Evolutionary conservation across 1,284 basidiomycete species (phyloP).

Genomic region (Hemileia vastatrix): DNA sequence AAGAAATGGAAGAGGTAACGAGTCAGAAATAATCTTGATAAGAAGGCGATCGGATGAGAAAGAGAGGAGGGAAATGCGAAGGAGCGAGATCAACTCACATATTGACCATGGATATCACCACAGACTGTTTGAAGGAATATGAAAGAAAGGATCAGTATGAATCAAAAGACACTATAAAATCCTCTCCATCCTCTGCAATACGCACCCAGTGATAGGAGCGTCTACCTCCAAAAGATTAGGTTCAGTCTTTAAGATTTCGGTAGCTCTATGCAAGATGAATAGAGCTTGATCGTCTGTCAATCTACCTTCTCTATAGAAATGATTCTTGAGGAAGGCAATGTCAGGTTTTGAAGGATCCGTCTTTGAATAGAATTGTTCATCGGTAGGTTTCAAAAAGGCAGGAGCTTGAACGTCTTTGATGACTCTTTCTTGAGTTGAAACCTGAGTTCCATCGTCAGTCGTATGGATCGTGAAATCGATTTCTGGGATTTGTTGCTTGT

Average conservation of each 20-base stretch:
- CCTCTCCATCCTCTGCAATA: no score
- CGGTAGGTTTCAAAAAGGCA: conserved; percentile 83
- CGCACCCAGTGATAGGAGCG: conserved; percentile 87
- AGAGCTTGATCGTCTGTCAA: no score
- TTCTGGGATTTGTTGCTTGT: conserved; percentile 36
- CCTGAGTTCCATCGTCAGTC: conserved; percentile 46
- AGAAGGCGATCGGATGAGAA: not conserved
- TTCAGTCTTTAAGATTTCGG: conserved; percentile 64
- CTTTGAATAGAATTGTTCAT: conserved; percentile 82
- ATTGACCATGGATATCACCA: conserved; percentile 44
- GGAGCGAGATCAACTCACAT: no score
- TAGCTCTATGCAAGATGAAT: conserved; percentile 70
- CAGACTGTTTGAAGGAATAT: no score
- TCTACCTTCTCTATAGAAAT: conserved; percentile 92
- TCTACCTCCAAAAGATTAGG: conserved; percentile 86
- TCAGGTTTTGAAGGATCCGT: conserved; percentile 76
- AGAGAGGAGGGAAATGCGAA: not conserved
- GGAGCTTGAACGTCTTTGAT: conserved; percentile 46
- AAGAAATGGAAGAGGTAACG: not conserved
- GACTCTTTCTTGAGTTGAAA: conserved; percentile 46
- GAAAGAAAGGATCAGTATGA: not conserved
- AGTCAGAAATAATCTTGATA: not conserved
- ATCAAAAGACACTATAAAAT: not conserved
- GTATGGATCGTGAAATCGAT: conserved; percentile 47
- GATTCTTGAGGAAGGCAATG: conserved; percentile 93